Conservation (phyloP, 768 basidiomycete genomes). For the Rhodotorula paludigena region DNA sequence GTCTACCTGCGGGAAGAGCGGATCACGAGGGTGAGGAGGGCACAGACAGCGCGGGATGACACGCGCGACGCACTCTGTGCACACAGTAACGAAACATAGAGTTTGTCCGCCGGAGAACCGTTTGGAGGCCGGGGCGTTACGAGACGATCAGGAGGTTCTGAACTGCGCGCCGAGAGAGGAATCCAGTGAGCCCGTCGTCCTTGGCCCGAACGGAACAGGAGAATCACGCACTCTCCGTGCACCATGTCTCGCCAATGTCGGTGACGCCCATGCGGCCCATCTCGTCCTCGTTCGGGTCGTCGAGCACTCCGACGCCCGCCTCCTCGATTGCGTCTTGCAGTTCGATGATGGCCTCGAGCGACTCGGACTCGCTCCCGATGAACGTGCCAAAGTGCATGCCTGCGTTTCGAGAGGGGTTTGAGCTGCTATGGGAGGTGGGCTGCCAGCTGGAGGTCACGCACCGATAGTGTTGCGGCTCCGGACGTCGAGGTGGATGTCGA, state of each 20-base stretch:
- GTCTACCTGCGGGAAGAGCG: no score
- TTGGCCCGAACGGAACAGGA: no score
- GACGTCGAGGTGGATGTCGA: slow-evolving; percentile 50
- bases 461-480: slow-evolving; percentile 48
- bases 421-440: no score
- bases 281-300: slow-evolving; percentile 44
- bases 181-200: neutral
- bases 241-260: slow-evolving; percentile 47
- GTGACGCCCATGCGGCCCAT: slow-evolving; percentile 48
- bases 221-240: slow-evolving; percentile 13
- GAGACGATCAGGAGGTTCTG: slow-evolving; percentile 20
- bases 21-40: no score
- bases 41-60: no score
- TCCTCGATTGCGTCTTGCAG: slow-evolving; percentile 40
- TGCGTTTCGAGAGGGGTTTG: neutral
- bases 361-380: slow-evolving; percentile 51
- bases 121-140: no score
- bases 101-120: no score
- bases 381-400: slow-evolving; percentile 54
- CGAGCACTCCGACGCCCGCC: slow-evolving; percentile 21
- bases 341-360: slow-evolving; percentile 49
- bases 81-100: no score
- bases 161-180: neutral
- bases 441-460: no score
- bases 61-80: no score